phyloP scores from a whole-genome alignment of 352 stramenopile genomes.

The Saprolegnia diclina region DNA sequence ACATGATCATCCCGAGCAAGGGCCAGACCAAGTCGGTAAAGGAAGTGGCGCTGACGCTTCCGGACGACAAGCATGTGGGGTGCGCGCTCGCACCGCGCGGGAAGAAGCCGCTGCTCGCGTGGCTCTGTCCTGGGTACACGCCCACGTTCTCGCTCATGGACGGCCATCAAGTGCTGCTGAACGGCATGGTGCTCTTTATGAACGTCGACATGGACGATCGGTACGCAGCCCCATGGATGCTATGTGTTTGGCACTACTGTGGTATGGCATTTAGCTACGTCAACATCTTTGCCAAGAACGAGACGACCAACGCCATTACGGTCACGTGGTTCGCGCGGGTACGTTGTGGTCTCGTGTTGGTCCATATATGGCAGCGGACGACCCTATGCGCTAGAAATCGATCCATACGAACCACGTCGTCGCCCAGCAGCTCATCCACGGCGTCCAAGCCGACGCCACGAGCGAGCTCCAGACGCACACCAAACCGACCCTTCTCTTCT shows the following conservation, averaged over 20 bases:
- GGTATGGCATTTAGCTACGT: no score
- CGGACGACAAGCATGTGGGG: conserved; percentile 1
- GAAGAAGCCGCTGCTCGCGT: background rate
- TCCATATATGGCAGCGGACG: background rate
- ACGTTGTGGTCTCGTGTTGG: background rate
- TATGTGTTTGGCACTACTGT: no score
- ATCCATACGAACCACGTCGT: background rate
- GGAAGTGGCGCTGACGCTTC: background rate
- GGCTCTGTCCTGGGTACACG: conserved; percentile 15
- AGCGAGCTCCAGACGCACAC: background rate
- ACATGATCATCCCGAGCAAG: background rate
- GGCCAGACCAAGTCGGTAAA: conserved; percentile 4
- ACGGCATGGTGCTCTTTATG: conserved; percentile 23
- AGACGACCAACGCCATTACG: background rate
- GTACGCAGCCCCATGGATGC: background rate
- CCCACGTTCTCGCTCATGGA: conserved; percentile 16
- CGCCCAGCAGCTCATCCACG: conserved; percentile 15
- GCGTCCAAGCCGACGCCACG: background rate
- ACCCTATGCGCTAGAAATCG: conserved; percentile 13
- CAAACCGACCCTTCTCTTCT: conserved; percentile 20
- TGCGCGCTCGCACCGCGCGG: background rate
- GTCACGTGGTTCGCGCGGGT: conserved; percentile 21
- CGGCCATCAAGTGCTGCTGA: conserved; percentile 6
- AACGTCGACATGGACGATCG: conserved; percentile 20
- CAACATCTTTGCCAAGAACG: background rate